Base-by-base conservation (phyloP, 768 basidiomycete species). In the Tylopilus balloui region DNA sequence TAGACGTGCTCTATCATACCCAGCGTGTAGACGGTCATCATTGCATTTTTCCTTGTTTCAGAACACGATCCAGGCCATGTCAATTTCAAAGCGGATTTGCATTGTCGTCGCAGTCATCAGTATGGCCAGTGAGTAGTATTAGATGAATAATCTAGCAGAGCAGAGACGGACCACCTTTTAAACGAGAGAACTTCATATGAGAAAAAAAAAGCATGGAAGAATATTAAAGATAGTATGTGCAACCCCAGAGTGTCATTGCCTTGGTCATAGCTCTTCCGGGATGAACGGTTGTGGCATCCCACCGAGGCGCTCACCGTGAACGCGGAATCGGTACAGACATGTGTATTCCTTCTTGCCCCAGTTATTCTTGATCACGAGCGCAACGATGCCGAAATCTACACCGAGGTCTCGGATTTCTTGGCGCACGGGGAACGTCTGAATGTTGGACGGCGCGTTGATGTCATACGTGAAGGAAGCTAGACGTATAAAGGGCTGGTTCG, bases 341-440 rank as follows among this genome's bases (percentile, higher is more conserved):
- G 94, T 96, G 63, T 78, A 90, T 49, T 86, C 82, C 6, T 76
- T 74, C 67, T 75, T 73, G 35, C 94, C 95, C 86, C 92, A 97
- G 63, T 97, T 98, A 62, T 73, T 86, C 68, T 81, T 76, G 57
- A 98, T 73, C 54, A 80, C 73, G 62, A 96, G 73, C 51, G 86
- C 81, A 23, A 97, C 88, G 45, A 95, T 72, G 2, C 89, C 89
- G 59, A 95, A 86, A 65, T 93, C 91, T 35, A 96, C 71, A 8
- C 77, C 84, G 8, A 93, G 74, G 7, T 79, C 79, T 49, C 70
- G 74, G 29, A 94, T 75, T 46, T 85, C 84, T 47, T 75, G 69
- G 1, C 77, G 75, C 17, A 89, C 80, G n/a, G 83, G 74, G 74
- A 92, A 92, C 2, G 84, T 88, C 71, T 94, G 91, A 21, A 91